A percentile compares a stretch with the other conserved stretches of the same genome.
Evolutionary conservation across 2,329 filamentous ascomycete species (phyloP).

Genomic region (Stagonosporopsis cucurbitacearum): DNA sequence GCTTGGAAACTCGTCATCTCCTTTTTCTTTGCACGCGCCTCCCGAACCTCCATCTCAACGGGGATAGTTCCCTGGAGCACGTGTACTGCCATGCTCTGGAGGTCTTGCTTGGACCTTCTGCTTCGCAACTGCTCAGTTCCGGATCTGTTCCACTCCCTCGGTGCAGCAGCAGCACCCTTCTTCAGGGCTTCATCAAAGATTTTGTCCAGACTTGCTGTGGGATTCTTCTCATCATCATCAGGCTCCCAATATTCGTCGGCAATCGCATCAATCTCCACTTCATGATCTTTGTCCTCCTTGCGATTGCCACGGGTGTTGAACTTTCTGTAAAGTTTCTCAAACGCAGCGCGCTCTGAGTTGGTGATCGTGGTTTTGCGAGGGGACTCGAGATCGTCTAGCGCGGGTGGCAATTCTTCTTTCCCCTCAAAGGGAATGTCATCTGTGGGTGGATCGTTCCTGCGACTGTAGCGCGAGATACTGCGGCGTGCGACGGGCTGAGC

Average conservation of each 20-base stretch:
- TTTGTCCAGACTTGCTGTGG: slow-evolving; percentile 29
- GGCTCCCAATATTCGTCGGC: slow-evolving; percentile 43
- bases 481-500: slow-evolving; percentile 29
- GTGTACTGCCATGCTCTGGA: slow-evolving; percentile 25
- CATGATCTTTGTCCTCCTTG: slow-evolving; percentile 19
- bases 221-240: slow-evolving; percentile 30
- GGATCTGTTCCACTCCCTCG: slow-evolving; percentile 9
- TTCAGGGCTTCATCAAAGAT: slow-evolving; percentile 42
- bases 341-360: slow-evolving; percentile 43
- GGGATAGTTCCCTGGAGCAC: slow-evolving; percentile 18
- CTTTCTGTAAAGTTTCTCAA: slow-evolving; percentile 44
- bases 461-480: slow-evolving; percentile 30
- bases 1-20: slow-evolving; percentile 16
- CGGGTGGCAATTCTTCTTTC: slow-evolving; percentile 50
- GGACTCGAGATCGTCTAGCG: slow-evolving; percentile 24
- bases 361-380: slow-evolving; percentile 45
- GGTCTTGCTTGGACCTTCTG: slow-evolving; percentile 13
- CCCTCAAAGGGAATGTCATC: slow-evolving; percentile 27
- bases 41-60: slow-evolving; percentile 1
- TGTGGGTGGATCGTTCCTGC: slow-evolving; percentile 60
- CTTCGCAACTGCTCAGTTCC: slow-evolving; percentile 12
- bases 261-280: slow-evolving; percentile 36
- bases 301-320: slow-evolving; percentile 29
- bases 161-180: slow-evolving; percentile 14
- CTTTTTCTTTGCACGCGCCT: background rate